Evolutionary conservation across 2,329 filamentous ascomycete species (phyloP).

Genomic region (Sporothrix sp.): DNA sequence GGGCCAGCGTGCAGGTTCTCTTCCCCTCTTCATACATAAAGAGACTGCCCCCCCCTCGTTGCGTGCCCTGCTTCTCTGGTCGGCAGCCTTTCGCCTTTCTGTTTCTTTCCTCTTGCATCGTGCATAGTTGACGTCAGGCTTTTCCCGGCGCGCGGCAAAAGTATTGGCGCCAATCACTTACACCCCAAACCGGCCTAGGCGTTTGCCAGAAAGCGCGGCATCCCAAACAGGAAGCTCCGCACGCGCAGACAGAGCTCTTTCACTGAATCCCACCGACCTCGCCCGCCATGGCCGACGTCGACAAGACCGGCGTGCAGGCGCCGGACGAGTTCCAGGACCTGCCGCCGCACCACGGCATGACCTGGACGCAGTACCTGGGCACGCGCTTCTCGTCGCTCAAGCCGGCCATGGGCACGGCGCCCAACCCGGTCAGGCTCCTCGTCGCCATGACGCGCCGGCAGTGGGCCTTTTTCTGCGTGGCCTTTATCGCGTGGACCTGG

Average conservation of each 20-base stretch:
- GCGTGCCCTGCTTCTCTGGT: not conserved
- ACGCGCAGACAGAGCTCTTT: not conserved
- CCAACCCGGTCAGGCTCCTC: constrained; percentile 62
- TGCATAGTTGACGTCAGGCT: constrained; percentile 1
- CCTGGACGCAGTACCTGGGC: constrained; percentile 34
- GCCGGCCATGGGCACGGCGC: constrained; percentile 46
- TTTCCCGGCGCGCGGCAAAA: not conserved
- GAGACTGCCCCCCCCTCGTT: not conserved
- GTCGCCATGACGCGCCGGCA: constrained; percentile 52
- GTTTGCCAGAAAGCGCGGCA: not conserved
- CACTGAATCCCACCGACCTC: not conserved
- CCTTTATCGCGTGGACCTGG: constrained; percentile 52
- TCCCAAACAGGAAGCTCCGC: constrained; percentile 2
- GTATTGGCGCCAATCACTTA: constrained; percentile 10
- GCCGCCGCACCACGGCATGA: constrained; percentile 41
- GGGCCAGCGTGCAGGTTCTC: not conserved
- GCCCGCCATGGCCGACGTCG: constrained; percentile 16
- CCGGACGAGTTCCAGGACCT: constrained; percentile 20
- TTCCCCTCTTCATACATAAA: not conserved
- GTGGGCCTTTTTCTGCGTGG: constrained; percentile 69
- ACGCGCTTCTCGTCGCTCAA: constrained; percentile 48
- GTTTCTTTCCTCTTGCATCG: not conserved
- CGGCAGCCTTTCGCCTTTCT: not conserved
- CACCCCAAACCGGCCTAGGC: constrained; percentile 9
- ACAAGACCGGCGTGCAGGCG: constrained; percentile 14